Percentiles rank a stretch among this genome's conserved stretches.
Conservation (phyloP, 23 red algal species). For the Gracilaria vermiculophylla region DNA sequence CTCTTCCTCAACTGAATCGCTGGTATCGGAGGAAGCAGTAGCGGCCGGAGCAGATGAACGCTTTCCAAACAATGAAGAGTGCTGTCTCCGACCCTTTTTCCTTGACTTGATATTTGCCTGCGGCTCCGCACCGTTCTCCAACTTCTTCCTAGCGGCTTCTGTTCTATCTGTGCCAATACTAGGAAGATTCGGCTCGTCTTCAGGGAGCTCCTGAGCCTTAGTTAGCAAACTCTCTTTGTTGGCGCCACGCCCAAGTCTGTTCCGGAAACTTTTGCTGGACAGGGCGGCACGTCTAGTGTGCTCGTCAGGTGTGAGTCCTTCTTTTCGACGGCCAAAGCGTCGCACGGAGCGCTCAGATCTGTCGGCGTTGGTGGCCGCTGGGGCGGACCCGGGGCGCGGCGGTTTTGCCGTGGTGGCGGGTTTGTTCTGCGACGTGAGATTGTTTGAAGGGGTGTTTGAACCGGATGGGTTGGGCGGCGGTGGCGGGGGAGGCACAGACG, state of each 20-base stretch:
- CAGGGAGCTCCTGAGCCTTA: conserved; percentile 24
- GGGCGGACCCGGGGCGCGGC: neutral
- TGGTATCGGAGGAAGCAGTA: neutral
- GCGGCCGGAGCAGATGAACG: neutral
- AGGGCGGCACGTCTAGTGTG: conserved; percentile 16
- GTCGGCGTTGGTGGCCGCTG: neutral
- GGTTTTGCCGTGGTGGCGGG: neutral
- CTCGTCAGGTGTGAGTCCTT: neutral
- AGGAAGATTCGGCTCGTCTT: conserved; percentile 1
- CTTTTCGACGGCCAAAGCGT: conserved; percentile 13
- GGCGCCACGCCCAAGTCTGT: conserved; percentile 13
- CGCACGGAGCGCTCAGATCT: neutral
- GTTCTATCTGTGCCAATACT: conserved; percentile 22
- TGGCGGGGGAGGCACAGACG: conserved; percentile 1
- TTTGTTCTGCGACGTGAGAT: neutral
- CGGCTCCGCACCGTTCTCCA: neutral
- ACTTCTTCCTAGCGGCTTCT: conserved; percentile 12
- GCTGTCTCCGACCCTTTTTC: conserved; percentile 12
- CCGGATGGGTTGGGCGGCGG: neutral
- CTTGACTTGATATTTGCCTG: neutral
- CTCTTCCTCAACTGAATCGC: neutral
- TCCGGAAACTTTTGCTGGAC: conserved; percentile 53
- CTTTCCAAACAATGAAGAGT: conserved; percentile 3
- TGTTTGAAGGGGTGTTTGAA: neutral
- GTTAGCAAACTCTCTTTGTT: conserved; percentile 21